phyloP scores from a whole-genome alignment of 306 rosid genomes.

The Lotus japonicus region DNA sequence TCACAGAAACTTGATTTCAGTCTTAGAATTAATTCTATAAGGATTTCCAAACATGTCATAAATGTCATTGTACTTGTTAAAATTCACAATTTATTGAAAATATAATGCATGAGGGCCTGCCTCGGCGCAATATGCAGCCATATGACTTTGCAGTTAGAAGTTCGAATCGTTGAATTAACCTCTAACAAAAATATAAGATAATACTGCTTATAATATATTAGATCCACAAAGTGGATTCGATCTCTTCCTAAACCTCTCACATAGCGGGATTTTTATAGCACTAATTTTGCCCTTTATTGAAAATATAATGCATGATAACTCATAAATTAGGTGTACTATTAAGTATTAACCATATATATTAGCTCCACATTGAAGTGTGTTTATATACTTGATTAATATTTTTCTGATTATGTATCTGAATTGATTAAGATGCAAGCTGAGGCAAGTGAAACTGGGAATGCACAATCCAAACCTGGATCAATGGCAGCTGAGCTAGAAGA shows the following conservation, averaged over 20 bases:
- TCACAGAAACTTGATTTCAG: neutral
- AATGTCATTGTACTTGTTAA: too few species aligned
- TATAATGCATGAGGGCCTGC: neutral
- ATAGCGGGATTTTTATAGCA: too few species aligned
- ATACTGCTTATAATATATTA: too few species aligned
- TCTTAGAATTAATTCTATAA: neutral
- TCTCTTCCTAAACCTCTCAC: too few species aligned
- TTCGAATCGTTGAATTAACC: too few species aligned
- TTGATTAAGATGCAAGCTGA: conserved; percentile 41
- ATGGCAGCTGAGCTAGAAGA: conserved; percentile 54
- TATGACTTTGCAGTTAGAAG: too few species aligned
- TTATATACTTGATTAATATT: neutral
- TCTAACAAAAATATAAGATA: too few species aligned
- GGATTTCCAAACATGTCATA: too few species aligned
- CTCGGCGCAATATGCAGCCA: too few species aligned
- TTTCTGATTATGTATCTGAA: neutral
- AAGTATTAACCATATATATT: too few species aligned
- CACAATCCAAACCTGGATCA: conserved; percentile 33
- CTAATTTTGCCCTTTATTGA: too few species aligned
- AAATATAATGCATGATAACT: neutral
- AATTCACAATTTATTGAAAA: neutral
- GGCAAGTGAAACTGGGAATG: conserved; percentile 31
- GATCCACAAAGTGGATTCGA: too few species aligned
- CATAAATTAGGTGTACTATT: neutral
- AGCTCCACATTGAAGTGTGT: neutral